Evolutionary conservation across 2,329 filamentous ascomycete genomes (phyloP).

Genomic region (Fusarium subtropicale): DNA sequence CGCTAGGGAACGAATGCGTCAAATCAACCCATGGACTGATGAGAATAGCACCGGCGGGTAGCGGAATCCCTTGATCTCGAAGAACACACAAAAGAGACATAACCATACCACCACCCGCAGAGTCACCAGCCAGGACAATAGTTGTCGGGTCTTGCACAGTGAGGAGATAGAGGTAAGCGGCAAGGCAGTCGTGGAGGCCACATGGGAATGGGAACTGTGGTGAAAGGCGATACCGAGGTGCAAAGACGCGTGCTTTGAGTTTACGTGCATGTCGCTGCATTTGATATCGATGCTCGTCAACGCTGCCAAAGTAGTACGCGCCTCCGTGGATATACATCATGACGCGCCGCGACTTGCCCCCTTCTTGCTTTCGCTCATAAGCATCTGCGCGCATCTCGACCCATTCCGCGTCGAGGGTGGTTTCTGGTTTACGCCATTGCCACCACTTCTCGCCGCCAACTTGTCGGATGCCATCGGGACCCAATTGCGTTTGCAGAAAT

Average conservation of each 20-base stretch:
- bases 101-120: conserved; percentile 92
- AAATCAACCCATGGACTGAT: conserved; percentile 97
- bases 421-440: conserved; percentile 81
- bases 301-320: conserved; percentile 94
- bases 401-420: conserved; percentile 85
- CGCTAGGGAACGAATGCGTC: conserved; percentile 93
- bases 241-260: conserved; percentile 88
- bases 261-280: conserved; percentile 96
- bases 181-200: conserved; percentile 88
- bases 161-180: conserved; percentile 86
- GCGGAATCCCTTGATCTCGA: conserved; percentile 82
- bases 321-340: conserved; percentile 97
- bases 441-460: conserved; percentile 90
- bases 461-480: conserved; percentile 75
- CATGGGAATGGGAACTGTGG: conserved; percentile 98
- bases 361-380: conserved; percentile 72
- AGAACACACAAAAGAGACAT: conserved; percentile 82
- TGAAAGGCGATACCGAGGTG: conserved; percentile 85
- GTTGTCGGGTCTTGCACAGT: conserved; percentile 80
- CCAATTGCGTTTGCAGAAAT: conserved; percentile 78
- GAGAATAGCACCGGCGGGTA: conserved; percentile 89
- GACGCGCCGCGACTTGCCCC: conserved; percentile 74
- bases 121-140: conserved; percentile 91
- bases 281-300: conserved; percentile 98
- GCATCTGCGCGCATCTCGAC: conserved; percentile 90